These are phyloP conservation scores for Talaromyces sp. DNA, from an alignment of 2,329 filamentous ascomycete genomes.

Conservation along the genomic window DNA sequence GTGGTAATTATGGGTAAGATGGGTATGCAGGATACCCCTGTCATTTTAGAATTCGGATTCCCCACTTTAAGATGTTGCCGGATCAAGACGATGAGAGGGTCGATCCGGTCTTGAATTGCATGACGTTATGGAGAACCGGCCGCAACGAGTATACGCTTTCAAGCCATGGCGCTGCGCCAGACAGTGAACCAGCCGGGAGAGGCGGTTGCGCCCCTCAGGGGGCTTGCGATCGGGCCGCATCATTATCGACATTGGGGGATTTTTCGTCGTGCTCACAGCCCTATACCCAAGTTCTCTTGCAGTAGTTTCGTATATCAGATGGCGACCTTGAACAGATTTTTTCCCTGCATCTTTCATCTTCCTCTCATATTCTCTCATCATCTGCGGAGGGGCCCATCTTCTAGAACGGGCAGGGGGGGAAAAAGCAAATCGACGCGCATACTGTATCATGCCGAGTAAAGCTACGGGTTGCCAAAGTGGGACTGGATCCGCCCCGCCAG, in stretches of 20 bases:
- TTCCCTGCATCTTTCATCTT: neutral
- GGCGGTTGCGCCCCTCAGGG: slow-evolving; percentile 10
- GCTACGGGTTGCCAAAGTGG: slow-evolving; percentile 20
- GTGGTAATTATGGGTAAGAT: slow-evolving; percentile 9
- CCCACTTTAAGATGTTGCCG: neutral
- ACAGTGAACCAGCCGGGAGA: neutral
- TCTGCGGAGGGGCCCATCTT: neutral
- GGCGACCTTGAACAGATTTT: no score
- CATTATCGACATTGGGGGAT: neutral
- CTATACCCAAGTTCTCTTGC: no score
- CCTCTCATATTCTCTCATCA: neutral
- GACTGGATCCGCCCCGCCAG: slow-evolving; percentile 20
- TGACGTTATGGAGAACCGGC: slow-evolving; percentile 19
- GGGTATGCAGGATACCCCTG: slow-evolving; percentile 12
- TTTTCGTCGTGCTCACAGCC: neutral
- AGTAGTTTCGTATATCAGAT: no score
- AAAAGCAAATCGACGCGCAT: slow-evolving; percentile 5
- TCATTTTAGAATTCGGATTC: slow-evolving; percentile 5
- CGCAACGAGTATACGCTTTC: slow-evolving; percentile 3
- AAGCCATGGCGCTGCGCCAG: slow-evolving; percentile 3
- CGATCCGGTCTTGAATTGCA: slow-evolving; percentile 12
- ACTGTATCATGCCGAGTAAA: slow-evolving; percentile 11
- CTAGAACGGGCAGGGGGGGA: slow-evolving; percentile 2
- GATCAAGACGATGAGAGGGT: slow-evolving; percentile 12
- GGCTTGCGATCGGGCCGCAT: neutral